These are phyloP conservation scores for Clitoria ternatea DNA, from an alignment of 306 rosid species.

Conservation along the genomic window DNA sequence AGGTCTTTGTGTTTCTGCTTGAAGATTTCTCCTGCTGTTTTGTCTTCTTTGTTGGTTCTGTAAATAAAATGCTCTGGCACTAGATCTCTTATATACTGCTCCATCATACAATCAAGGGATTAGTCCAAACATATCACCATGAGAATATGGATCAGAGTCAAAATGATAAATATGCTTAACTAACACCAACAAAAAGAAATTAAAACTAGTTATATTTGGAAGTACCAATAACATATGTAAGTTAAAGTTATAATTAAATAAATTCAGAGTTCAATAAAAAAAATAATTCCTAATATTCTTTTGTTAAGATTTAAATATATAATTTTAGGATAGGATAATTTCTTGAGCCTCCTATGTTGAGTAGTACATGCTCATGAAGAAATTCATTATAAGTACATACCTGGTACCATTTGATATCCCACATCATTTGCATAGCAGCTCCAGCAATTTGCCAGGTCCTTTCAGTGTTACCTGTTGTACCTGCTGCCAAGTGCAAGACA, in stretches of 20 bases:
- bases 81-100: conserved; percentile 18
- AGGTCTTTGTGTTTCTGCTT: background rate
- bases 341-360: no score
- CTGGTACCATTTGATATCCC: conserved; percentile 49
- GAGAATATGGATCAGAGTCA: no score
- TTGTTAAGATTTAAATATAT: no score
- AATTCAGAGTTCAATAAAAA: no score
- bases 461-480: background rate
- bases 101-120: background rate
- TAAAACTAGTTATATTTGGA: no score
- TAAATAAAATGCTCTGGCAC: conserved; percentile 3
- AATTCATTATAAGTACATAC: background rate
- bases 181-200: no score
- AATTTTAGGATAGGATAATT: no score
- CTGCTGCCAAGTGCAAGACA: conserved; percentile 31
- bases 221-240: no score
- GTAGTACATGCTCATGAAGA: background rate
- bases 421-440: conserved; percentile 36
- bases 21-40: conserved; percentile 22
- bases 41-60: background rate
- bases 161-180: no score
- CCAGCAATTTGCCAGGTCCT: conserved; percentile 32
- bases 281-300: no score
- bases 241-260: no score
- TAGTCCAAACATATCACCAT: no score